Evolutionary conservation across 2,329 filamentous ascomycete species (phyloP), one percentile per base, ranked within the genome.

Genomic region (Monilinia vaccinii-corymbosi): DNA sequence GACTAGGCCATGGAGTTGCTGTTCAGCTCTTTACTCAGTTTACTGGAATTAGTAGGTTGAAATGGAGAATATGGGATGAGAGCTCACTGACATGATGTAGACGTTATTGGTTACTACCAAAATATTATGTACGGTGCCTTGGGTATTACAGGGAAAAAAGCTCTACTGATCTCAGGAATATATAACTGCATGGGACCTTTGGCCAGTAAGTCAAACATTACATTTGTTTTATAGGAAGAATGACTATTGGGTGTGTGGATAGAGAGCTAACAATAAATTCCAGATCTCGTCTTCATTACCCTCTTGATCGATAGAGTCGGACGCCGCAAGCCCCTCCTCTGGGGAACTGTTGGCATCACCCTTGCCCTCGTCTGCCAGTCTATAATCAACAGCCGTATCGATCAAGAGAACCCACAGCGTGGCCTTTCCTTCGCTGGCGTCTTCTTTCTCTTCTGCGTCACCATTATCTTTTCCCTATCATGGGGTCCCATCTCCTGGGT

Each of bases 11-110:
- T 62, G 85, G 81, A 25, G 80, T 80, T 46, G 72, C 82, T 36
- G 79, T 86, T 44, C 84, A 89, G 69, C 78, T 84, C 62, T 85
- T 88, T 66, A 83, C 84, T 3, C 84, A 87, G 64, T 79, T 87
- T 67, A 80, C 78, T n/a, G 82, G 81, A 47, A 81, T 82, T 66
- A 81, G 67, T 68, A 60, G 47, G 66, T 60, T 58, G 11, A 14
- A 50, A 11, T 8, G 25, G 14, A 3, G 14, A 1, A 31, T 4
- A 11, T 51, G 21, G 1, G 10, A 8, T 0, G 14, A 1, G 2
- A 3, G 3, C 4, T 31, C 32, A 32, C 60, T 64, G 42, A 65
- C 36, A 16, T 36, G 4, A n/a, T 38, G 10, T 40, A 68, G 78
- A 85, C 65, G 78, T 85, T 28, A 85, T 86, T 60, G 81, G 80